Evolutionary conservation across 1,284 basidiomycete genomes (phyloP), one percentile per base, ranked within the genome.

Genomic region (Cutaneotrichosporon sp.): DNA sequence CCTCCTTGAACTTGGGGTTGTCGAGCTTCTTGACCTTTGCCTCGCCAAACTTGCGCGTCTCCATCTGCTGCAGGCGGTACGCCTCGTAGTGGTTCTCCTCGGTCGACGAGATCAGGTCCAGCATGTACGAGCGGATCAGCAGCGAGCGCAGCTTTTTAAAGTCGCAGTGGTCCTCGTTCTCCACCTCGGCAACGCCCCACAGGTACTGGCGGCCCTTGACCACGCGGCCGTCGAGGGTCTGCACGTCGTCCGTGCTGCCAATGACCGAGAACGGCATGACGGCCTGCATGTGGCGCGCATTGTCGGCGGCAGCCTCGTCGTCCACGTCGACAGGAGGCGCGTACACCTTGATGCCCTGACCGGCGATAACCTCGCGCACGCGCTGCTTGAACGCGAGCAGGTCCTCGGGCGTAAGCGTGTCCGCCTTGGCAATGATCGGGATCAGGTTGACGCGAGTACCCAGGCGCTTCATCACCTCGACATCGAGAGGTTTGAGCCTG

Each of bases 1-100:
- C 94, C 76, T 98, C 96, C 80, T 94, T 94, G 85, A 96, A 99
- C 78, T 97, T 97, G 67, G 96, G 96, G 77, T 98, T 99, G 78
- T 98, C 94, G 63, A 93, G 81, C 80, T 97, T 97, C 83, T 92
- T 94, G 66, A 96, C 90, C 80, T 97, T 97, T 64, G 92, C 86
- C 77, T 98, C 96, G 64, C 94, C 94, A 64, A 93, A 96, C 79
- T 98, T 98, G 78, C 96, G 86, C 17, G 94, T 97, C 81, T 99
- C 96, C 96, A 99, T 97, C 79, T 98, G 96, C 61, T 90, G 83
- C 71, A 97, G 90, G 56, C 94, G 84, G 81, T 99, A 99, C 75
- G 89, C 88, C 79, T 98, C 96, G 75, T 98, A 99, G 77, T 98
- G 96, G 26, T 81, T 80, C 66, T 98, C 96, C 77, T 98, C 94